Conservation (phyloP, 2,329 filamentous ascomycete genomes). For the Monilinia polystroma region DNA sequence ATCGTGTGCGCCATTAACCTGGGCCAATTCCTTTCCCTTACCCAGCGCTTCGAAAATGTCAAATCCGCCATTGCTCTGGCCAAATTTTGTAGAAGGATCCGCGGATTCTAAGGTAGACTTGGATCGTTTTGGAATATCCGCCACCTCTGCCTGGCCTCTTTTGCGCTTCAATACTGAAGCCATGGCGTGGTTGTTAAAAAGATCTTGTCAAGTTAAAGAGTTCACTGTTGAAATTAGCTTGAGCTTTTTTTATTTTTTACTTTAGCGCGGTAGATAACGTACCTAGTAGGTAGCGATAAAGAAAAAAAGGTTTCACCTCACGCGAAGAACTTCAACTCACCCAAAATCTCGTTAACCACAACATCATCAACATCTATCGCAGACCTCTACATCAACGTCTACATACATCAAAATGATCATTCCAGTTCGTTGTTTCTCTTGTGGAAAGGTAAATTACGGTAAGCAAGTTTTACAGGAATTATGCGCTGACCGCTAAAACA, state of each 20-base stretch:
- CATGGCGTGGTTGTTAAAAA: conserved; percentile 38
- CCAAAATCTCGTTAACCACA: conserved; percentile 1
- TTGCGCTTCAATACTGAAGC: conserved; percentile 42
- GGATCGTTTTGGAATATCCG: conserved; percentile 36
- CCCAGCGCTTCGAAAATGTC: conserved; percentile 34
- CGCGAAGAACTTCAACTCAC: conserved; percentile 24
- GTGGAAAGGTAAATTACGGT: conserved; percentile 77
- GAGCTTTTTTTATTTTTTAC: conserved; percentile 29
- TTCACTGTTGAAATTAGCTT: conserved; percentile 22
- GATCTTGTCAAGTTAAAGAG: conserved; percentile 32
- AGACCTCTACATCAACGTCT: conserved; percentile 5
- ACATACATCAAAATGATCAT: conserved; percentile 78
- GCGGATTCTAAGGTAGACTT: conserved; percentile 30
- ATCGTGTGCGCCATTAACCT: conserved; percentile 30
- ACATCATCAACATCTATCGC: conserved; percentile 2
- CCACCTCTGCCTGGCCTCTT: conserved; percentile 37
- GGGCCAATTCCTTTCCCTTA: conserved; percentile 28
- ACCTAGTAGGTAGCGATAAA: conserved; percentile 15
- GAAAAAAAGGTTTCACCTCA: conserved; percentile 22
- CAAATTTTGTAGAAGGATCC: conserved; percentile 1
- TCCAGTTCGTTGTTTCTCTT: conserved; percentile 97
- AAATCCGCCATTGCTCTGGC: conserved; percentile 32
- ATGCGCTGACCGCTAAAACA: conserved; percentile 43
- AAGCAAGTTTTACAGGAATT: conserved; percentile 17
- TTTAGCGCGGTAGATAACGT: conserved; percentile 14